phyloP scores from a whole-genome alignment of 164 flowering plant species.

The Chloranthus sessilifolius region DNA sequence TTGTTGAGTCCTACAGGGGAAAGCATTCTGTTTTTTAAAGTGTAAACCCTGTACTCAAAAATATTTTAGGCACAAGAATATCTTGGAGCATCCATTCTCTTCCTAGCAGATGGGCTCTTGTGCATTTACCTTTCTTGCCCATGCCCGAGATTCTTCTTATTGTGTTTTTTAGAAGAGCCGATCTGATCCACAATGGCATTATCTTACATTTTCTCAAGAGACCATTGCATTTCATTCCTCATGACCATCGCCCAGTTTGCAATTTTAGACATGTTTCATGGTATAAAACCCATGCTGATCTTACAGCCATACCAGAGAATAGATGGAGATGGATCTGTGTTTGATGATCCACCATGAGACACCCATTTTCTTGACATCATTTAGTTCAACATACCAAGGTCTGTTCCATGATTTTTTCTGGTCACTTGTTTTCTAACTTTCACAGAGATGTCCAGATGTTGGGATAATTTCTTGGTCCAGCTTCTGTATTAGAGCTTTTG shows the following conservation, averaged over 20 bases:
- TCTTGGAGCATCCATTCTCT: slow-evolving; percentile 53
- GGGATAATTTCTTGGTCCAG: slow-evolving; percentile 19
- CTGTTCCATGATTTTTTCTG: slow-evolving; percentile 71
- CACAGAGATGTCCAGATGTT: slow-evolving; percentile 34
- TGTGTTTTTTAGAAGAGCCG: slow-evolving; percentile 55
- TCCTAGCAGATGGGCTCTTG: slow-evolving; percentile 60
- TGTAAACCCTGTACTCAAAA: slow-evolving; percentile 66
- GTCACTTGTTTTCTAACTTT: slow-evolving; percentile 54
- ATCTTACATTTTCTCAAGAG: slow-evolving; percentile 40
- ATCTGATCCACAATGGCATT: slow-evolving; percentile 64
- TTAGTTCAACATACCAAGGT: slow-evolving; percentile 76
- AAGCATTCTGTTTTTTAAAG: slow-evolving; percentile 31
- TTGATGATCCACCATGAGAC: slow-evolving; percentile 63
- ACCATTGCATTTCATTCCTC: slow-evolving; percentile 56
- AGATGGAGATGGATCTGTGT: slow-evolving; percentile 52
- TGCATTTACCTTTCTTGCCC: slow-evolving; percentile 55
- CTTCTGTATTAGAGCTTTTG: slow-evolving; percentile 10
- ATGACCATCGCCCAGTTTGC: slow-evolving; percentile 46
- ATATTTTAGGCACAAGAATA: slow-evolving; percentile 96
- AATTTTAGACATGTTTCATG: slow-evolving; percentile 44
- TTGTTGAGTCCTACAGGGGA: slow-evolving; percentile 19
- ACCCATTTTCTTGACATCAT: slow-evolving; percentile 75
- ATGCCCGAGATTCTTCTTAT: slow-evolving; percentile 51
- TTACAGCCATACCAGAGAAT: slow-evolving; percentile 47
- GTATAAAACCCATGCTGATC: slow-evolving; percentile 36